A percentile compares a stretch with the other conserved stretches of the same genome.
phyloP scores from a whole-genome alignment of 352 stramenopile species.

The Aphanomyces cochlioides region DNA sequence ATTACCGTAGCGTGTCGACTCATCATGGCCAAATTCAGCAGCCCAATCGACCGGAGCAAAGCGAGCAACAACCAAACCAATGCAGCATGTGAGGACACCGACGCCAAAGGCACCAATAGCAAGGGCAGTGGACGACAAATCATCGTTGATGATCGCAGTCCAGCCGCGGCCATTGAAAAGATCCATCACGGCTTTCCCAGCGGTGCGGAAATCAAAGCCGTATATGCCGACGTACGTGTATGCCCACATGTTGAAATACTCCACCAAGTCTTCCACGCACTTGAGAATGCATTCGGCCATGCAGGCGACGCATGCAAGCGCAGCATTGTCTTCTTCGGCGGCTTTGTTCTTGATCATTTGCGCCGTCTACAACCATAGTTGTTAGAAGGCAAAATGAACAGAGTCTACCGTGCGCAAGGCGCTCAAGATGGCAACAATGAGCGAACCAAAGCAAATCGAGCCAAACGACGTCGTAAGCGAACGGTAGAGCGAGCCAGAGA shows the following conservation, averaged over 20 bases:
- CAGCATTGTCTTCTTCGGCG: constrained; percentile 65
- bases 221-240: constrained; percentile 90
- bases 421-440: constrained; percentile 84
- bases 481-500: constrained; percentile 65
- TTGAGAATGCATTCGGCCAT: constrained; percentile 82
- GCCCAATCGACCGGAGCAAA: constrained; percentile 65
- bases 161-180: constrained; percentile 82
- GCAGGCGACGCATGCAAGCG: constrained; percentile 75
- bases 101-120: constrained; percentile 79
- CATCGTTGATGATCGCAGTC: constrained; percentile 88
- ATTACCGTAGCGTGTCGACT: constrained; percentile 26
- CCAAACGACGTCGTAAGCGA: constrained; percentile 77
- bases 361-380: constrained; percentile 43
- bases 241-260: constrained; percentile 89
- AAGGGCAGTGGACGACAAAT: constrained; percentile 77
- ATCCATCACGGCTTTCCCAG: constrained; percentile 85
- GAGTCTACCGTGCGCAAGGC: constrained; percentile 58
- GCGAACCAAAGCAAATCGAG: constrained; percentile 79
- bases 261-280: constrained; percentile 80
- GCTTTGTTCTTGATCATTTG: constrained; percentile 63
- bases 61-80: constrained; percentile 63
- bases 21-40: constrained; percentile 40
- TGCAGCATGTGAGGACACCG: constrained; percentile 57
- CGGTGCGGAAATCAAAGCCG: constrained; percentile 79
- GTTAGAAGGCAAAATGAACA: not conserved